Base-by-base conservation (phyloP, 1,284 basidiomycete genomes). In the Melampsora americana region DNA sequence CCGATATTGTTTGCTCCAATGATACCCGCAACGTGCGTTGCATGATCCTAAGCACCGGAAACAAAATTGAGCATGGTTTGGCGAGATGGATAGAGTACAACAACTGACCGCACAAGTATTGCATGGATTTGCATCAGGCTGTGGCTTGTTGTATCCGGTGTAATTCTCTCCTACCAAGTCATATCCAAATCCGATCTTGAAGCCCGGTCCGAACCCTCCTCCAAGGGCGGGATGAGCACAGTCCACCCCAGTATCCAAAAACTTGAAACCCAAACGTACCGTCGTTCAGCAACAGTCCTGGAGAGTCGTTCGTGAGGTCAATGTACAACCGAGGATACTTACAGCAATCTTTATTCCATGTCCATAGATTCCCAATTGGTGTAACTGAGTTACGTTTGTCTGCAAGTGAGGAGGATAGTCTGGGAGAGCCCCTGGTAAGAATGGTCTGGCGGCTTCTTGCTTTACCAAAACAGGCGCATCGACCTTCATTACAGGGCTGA, bases 201-300 rank as follows among this genome's bases (percentile, higher is more conserved):
- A 85, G 23, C 87, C 87, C 1, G 86, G 82, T 6, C 89, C 89
- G 78, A 89, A 86, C 44, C 85, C 88, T 9, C 86, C 88, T 56
- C 88, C 90, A 68, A 91, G 87, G 18, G 84, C 83, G 12, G 88
- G 88, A 79, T 89, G 87, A 2, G 86, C 88, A 81, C 87, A 89
- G 80, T 89, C 88, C 75, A 87, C 83, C 39, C 82, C 82, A 20
- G 66, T 59, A 78, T 86, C 84, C 62, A 86, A 39, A 39, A 39
- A 39, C 35, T 39, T 3, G n/a, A n/a, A n/a, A n/a, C n/a, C n/a
- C n/a, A n/a, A n/a, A n/a, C n/a, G n/a, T n/a, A n/a, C n/a, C 83
- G 70, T 88, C 84, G 48, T 84, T 87, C 44, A 88, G 84, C 76
- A 86, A 86, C 80, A 87, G 82, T 6, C 87, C 87, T 35, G 84